phyloP scores from a whole-genome alignment of 2,329 filamentous ascomycete species.

The Xylariomycetidae sp. region DNA sequence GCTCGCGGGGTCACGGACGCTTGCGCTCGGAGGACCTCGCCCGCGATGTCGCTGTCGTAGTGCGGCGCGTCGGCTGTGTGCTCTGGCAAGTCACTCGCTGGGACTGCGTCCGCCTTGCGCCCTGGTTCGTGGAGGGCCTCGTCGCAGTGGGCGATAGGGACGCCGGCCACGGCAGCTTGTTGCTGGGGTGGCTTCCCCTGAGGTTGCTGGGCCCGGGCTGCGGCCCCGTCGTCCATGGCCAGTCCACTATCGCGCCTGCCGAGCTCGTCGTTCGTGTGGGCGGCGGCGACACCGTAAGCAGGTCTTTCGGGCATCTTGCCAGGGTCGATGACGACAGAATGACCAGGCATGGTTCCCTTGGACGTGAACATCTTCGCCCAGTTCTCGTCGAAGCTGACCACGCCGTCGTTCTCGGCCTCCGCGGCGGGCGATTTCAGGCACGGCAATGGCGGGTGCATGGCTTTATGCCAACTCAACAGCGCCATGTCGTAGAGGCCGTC shows the following conservation, averaged over 20 bases:
- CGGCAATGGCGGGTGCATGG: conserved; percentile 54
- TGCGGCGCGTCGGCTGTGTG: conserved; percentile 54
- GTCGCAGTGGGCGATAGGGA: no score
- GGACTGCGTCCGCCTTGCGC: no score
- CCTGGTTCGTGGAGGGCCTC: no score
- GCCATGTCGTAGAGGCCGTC: conserved; percentile 71
- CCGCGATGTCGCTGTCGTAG: conserved; percentile 56
- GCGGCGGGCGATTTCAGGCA: conserved; percentile 44
- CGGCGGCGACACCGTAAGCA: conserved; percentile 5
- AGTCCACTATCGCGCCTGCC: no score
- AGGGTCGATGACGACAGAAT: conserved; percentile 23
- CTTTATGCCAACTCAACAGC: conserved; percentile 64
- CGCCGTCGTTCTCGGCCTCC: conserved; percentile 12
- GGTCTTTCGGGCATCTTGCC: conserved; percentile 13
- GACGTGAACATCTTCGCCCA: conserved; percentile 22
- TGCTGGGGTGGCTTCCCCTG: no score
- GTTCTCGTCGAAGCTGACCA: conserved; percentile 17
- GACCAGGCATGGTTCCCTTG: conserved; percentile 24
- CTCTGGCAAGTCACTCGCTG: conserved; percentile 29
- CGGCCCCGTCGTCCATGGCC: no score
- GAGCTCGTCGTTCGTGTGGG: no score
- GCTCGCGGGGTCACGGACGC: conserved; percentile 43
- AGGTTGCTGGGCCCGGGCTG: no score
- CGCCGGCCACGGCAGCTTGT: no score
- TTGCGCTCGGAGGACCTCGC: conserved; percentile 58